A percentile compares a stretch with the other conserved stretches of the same genome.
Evolutionary conservation across 2,329 filamentous ascomycete genomes (phyloP).

Genomic region (Epichloe scottii): DNA sequence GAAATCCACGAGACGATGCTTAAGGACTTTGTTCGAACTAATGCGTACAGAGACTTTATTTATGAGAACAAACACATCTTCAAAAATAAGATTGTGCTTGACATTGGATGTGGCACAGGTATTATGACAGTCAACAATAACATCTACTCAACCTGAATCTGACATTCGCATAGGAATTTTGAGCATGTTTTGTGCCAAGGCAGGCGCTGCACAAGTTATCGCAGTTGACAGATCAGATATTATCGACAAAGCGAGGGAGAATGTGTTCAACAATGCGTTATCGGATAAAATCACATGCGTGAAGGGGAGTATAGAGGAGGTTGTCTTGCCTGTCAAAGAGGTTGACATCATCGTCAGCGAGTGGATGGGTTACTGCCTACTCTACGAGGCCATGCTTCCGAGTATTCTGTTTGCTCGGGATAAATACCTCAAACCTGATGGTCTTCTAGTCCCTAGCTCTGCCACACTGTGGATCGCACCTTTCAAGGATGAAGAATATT

Average conservation of each 20-base stretch:
- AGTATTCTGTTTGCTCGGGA: conserved; percentile 83
- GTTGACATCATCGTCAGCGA: conserved; percentile 94
- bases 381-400: conserved; percentile 94
- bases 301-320: conserved; percentile 79
- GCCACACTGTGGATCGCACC: conserved; percentile 75
- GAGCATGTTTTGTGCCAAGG: conserved; percentile 88
- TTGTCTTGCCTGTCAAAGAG: conserved; percentile 60
- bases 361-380: conserved; percentile 93
- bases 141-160: not conserved
- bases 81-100: conserved; percentile 72
- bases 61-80: conserved; percentile 85
- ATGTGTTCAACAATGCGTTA: conserved; percentile 70
- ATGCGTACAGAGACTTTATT: conserved; percentile 89
- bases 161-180: conserved; percentile 51
- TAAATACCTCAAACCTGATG: conserved; percentile 66
- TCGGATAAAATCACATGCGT: conserved; percentile 64
- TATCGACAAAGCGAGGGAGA: conserved; percentile 74
- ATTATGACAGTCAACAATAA: conserved; percentile 10
- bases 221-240: conserved; percentile 90
- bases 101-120: conserved; percentile 75
- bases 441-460: conserved; percentile 78
- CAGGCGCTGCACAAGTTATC: conserved; percentile 74
- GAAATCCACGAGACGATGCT: conserved; percentile 95
- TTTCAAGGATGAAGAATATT: conserved; percentile 62
- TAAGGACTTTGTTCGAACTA: conserved; percentile 77